Evolutionary conservation across 108 stramenopile species (phyloP).

Genomic region (Cyclotella kingstonii): DNA sequence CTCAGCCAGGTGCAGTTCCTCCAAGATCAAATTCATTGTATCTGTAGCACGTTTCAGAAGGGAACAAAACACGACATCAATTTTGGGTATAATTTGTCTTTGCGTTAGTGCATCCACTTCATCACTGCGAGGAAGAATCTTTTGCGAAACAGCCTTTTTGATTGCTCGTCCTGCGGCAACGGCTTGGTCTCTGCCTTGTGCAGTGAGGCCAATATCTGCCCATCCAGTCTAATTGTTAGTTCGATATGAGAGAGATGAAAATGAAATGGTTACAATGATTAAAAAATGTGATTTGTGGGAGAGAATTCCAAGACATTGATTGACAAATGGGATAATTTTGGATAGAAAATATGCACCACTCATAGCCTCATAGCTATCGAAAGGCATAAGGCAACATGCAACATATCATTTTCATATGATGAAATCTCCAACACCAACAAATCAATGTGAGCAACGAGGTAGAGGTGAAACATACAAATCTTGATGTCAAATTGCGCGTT

Average conservation of each 20-base stretch:
- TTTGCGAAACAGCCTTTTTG: constrained; percentile 5
- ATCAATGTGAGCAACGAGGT: background rate
- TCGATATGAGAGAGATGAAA: background rate
- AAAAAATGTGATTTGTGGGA: too few relatives aligned
- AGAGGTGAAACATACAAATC: constrained; percentile 18
- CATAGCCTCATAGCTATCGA: too few relatives aligned
- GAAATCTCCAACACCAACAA: background rate
- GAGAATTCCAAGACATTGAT: too few relatives aligned
- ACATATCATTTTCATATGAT: background rate
- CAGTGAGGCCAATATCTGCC: constrained; percentile 31
- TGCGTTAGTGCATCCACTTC: too few relatives aligned
- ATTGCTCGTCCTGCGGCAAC: constrained; percentile 29
- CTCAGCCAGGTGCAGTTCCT: constrained; percentile 21
- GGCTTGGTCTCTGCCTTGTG: constrained; percentile 31
- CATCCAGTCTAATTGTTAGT: constrained; percentile 17
- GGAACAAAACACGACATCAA: constrained; percentile 29
- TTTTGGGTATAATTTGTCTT: constrained; percentile 9
- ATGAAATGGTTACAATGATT: too few relatives aligned
- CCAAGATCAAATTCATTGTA: constrained; percentile 28
- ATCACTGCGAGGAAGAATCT: constrained; percentile 11
- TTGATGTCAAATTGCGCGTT: constrained; percentile 20
- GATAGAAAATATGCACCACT: too few relatives aligned
- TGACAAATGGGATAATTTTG: too few relatives aligned
- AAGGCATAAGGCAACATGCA: too few relatives aligned
- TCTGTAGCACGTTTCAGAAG: constrained; percentile 22